Percentiles rank a stretch among this genome's conserved stretches.
These are phyloP conservation scores for Penstemon eatonii DNA, from an alignment of 257 asterid species.

Conservation along the genomic window DNA sequence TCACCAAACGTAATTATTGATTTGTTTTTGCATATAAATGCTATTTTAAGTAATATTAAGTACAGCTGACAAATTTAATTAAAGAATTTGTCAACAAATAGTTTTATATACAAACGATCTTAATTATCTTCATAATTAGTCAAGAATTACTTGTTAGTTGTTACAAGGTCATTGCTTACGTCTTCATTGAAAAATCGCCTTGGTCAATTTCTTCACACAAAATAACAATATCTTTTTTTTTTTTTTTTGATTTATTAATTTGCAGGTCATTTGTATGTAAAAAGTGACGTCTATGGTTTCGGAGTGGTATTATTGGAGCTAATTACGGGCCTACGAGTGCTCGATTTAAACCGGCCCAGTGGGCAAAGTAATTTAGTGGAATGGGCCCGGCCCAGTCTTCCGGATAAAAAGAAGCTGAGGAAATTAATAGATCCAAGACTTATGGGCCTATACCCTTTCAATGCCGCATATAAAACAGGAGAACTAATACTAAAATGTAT, in stretches of 20 bases:
- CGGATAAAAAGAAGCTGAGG: slow-evolving; percentile 56
- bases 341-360: slow-evolving; percentile 62
- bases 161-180: too few relatives aligned
- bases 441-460: slow-evolving; percentile 56
- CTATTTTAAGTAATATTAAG: too few relatives aligned
- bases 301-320: slow-evolving; percentile 79
- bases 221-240: too few relatives aligned
- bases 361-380: slow-evolving; percentile 59
- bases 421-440: slow-evolving; percentile 68
- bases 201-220: too few relatives aligned
- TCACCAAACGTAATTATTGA: too few relatives aligned
- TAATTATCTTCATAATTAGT: too few relatives aligned
- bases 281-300: slow-evolving; percentile 83
- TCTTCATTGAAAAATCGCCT: too few relatives aligned
- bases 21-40: too few relatives aligned
- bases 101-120: too few relatives aligned
- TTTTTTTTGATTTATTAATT: background rate
- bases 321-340: slow-evolving; percentile 60
- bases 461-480: slow-evolving; percentile 41
- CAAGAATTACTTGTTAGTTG: too few relatives aligned
- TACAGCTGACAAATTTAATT: too few relatives aligned
- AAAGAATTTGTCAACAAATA: too few relatives aligned
- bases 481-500: slow-evolving; percentile 55
- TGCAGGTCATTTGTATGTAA: slow-evolving; percentile 82
- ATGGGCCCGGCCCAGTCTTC: slow-evolving; percentile 72